These are phyloP conservation scores for Diaporthe nobilis DNA, from an alignment of 2,329 filamentous ascomycete genomes.

Conservation along the genomic window DNA sequence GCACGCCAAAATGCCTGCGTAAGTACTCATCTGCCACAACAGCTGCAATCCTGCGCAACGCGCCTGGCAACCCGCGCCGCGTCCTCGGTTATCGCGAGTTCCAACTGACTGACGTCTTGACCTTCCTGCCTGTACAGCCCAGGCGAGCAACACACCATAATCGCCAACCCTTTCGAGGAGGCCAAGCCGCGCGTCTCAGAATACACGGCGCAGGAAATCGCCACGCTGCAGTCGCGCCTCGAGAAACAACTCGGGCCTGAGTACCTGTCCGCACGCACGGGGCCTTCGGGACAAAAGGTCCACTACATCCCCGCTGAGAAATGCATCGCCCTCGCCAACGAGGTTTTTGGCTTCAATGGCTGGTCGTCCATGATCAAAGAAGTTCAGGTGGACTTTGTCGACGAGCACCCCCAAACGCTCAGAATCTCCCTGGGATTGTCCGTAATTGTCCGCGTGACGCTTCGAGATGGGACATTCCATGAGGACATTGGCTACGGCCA, in stretches of 20 bases:
- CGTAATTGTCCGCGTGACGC: conserved; percentile 89
- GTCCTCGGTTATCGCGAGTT: background rate
- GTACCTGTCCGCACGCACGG: conserved; percentile 89
- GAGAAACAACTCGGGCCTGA: conserved; percentile 96
- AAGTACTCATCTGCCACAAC: conserved; percentile 46
- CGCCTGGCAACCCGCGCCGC: conserved; percentile 15
- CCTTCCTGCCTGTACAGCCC: conserved; percentile 62
- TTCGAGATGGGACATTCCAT: conserved; percentile 95
- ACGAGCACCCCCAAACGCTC: conserved; percentile 83
- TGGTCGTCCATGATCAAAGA: conserved; percentile 98
- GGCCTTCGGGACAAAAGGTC: conserved; percentile 86
- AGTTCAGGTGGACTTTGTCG: conserved; percentile 94
- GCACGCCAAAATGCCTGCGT: conserved; percentile 60
- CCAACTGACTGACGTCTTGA: background rate
- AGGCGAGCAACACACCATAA: conserved; percentile 76
- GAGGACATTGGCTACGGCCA: conserved; percentile 98
- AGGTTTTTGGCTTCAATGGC: conserved; percentile 96
- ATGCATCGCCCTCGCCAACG: conserved; percentile 93
- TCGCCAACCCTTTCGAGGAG: conserved; percentile 87
- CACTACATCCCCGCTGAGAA: conserved; percentile 98
- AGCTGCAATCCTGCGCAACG: conserved; percentile 40
- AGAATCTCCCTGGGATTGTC: conserved; percentile 89
- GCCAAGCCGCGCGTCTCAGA: conserved; percentile 76
- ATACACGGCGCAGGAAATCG: conserved; percentile 92
- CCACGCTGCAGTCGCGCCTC: conserved; percentile 86